Evolutionary conservation across 345 rosid genomes (phyloP), one percentile per base, ranked within the genome.

Genomic region (Citropsis articulata): DNA sequence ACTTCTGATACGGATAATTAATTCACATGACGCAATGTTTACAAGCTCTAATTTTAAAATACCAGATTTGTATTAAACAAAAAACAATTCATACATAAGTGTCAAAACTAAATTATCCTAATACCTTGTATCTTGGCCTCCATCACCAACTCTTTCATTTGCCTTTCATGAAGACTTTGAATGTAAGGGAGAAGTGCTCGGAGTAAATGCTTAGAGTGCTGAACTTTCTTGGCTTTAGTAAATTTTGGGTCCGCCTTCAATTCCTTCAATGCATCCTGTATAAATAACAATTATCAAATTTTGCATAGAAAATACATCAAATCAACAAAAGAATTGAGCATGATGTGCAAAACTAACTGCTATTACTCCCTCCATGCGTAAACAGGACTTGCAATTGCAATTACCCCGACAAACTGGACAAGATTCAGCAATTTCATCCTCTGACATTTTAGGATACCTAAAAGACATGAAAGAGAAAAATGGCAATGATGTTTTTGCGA

Each of bases 301-400:
- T 12, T 57, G 40, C n/a, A 55, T 27, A 13, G 61, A 5, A 36
- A 45, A 27, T 72, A 68, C 10, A 64, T 21, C 18, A 33, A 13
- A 38, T 18, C 9, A n/a, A 61, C 7, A 40, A 9, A 75, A 16
- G 19, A n/a, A 22, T 36, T 31, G 61, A 30, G 73, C 61, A 50
- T 33, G 38, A 83, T 27, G 61, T 33, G 48, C 24, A 76, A 71
- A 76, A 77, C 84, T 48, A 57, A 90, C 96, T 7, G 85, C 31
- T 13, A 66, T 22, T 21, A 72, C 67, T 9, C 77, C 72, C 75
- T 84, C 85, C 28, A 81, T 72, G 31, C 91, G 91, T 84, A 93
- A 81, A 84, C 97, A 93, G 12, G 90, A 74, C 83, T 86, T 88
- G 80, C 97, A 91, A 72, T 88, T 89, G 88, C 95, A 90, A 73